Conservation (phyloP, 495 filamentous ascomycete species). For the Clohesyomyces aquaticus region DNA sequence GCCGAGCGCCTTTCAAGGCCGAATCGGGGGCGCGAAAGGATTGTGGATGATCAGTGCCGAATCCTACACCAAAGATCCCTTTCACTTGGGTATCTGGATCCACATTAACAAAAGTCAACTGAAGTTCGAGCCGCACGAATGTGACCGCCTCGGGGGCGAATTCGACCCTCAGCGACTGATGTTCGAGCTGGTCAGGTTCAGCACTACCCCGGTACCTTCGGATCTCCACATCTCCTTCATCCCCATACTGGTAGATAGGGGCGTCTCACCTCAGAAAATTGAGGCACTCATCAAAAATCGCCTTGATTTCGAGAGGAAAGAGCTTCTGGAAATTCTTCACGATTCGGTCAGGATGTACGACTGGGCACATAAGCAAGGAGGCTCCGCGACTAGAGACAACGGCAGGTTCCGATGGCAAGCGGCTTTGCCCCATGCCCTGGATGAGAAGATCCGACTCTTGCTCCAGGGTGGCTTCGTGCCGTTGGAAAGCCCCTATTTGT, state of each 20-base stretch:
- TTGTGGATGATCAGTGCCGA: conserved; percentile 77
- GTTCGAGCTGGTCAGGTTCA: conserved; percentile 71
- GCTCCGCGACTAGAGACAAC: conserved; percentile 21
- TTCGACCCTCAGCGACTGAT: conserved; percentile 58
- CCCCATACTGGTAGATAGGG: conserved; percentile 71
- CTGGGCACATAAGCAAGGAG: conserved; percentile 57
- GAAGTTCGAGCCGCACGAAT: conserved; percentile 70
- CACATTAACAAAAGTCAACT: conserved; percentile 77
- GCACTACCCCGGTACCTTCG: conserved; percentile 64
- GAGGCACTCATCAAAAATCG: conserved; percentile 61
- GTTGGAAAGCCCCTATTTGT: conserved; percentile 60
- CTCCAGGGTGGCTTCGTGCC: conserved; percentile 57
- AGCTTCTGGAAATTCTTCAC: conserved; percentile 61
- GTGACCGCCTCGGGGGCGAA: conserved; percentile 51
- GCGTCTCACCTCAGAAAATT: conserved; percentile 60
- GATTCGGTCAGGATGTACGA: conserved; percentile 55
- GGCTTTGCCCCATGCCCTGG: conserved; percentile 56
- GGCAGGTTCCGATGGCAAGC: conserved; percentile 52
- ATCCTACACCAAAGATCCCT: conserved; percentile 47
- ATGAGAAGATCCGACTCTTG: conserved; percentile 59
- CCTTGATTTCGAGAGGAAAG: conserved; percentile 62
- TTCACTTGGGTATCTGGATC: conserved; percentile 63
- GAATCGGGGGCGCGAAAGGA: conserved; percentile 85
- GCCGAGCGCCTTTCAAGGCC: conserved; percentile 77
- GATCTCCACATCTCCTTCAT: conserved; percentile 79